Base-by-base conservation (phyloP, 1,284 basidiomycete species). In the Pseudozyma thailandica region DNA sequence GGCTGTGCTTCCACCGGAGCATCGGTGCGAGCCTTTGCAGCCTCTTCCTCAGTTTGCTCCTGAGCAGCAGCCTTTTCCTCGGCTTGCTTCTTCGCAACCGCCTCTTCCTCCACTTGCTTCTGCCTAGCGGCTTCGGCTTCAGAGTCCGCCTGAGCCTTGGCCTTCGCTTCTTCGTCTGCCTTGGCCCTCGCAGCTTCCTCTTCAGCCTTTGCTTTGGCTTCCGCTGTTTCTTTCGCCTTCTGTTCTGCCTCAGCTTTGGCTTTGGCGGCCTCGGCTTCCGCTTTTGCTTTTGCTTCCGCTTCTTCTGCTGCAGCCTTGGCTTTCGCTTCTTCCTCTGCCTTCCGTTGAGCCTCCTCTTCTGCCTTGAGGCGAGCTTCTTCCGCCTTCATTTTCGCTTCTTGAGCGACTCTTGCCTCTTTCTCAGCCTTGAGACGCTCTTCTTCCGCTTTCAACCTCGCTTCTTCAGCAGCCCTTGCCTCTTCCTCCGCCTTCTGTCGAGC, bases 251-350 rank as follows among this genome's bases (percentile, higher is more conserved):
- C 16, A 38, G 38, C 54, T 12, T 41, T 28, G 18, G 35, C 30
- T 15, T 31, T 15, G 30, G 30, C 30, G 30, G 30, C 54, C 7
- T 31, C 28, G 16, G 35, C 48, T 33, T 57, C 41, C 8, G 39
- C 61, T 26, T 52, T 20, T 18, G 41, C 54, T 43, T 54, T 15
- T 31, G 20, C 47, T 39, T 59, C 30, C 1, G 55, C 50, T 16
- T 53, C 37, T 20, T 58, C 28, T 10, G 26, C 42, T 30, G 54
- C 42, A 3, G 39, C 52, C 13, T 54, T 51, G 12, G 33, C 27
- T 44, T 20, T 9, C 6, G 54, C 50, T 31, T 44, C 49, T 8
- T 39, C 26, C n/a, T 45, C 43, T 18, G 42, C 37, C 21, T 48
- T 41, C 9, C 8, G 10, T 23, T 18, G 2, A 6, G 39, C 50